phyloP scores from a whole-genome alignment of 164 flowering plant species.

The Platanus orientalis region DNA sequence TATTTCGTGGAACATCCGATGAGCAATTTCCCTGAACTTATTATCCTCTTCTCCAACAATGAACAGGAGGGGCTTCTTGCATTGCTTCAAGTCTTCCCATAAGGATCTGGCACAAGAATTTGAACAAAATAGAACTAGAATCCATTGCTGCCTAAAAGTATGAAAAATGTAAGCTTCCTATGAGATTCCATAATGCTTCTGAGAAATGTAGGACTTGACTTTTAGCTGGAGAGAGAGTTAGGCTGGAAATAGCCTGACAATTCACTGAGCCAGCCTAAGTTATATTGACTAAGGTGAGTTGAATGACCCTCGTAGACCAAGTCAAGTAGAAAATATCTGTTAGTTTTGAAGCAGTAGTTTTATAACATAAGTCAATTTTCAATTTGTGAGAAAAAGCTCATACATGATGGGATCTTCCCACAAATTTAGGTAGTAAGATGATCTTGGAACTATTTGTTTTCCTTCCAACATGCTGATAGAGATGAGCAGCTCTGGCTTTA shows the following conservation, averaged over 20 bases:
- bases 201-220: neutral
- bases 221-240: neutral
- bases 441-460: neutral
- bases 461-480: neutral
- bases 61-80: slow-evolving; percentile 49
- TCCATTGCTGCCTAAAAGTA: neutral
- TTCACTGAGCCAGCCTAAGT: no score
- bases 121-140: neutral
- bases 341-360: no score
- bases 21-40: slow-evolving; percentile 68
- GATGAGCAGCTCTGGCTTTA: neutral
- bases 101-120: slow-evolving; percentile 43
- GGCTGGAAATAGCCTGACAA: neutral
- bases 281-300: no score
- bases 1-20: slow-evolving; percentile 42
- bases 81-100: slow-evolving; percentile 79
- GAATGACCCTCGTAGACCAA: no score
- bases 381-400: no score
- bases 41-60: slow-evolving; percentile 73
- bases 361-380: no score
- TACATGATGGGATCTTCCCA: neutral
- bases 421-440: neutral
- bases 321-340: no score
- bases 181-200: neutral
- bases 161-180: neutral